Evolutionary conservation across 1,284 basidiomycete genomes (phyloP).

Genomic region (Ustilago nuda): DNA sequence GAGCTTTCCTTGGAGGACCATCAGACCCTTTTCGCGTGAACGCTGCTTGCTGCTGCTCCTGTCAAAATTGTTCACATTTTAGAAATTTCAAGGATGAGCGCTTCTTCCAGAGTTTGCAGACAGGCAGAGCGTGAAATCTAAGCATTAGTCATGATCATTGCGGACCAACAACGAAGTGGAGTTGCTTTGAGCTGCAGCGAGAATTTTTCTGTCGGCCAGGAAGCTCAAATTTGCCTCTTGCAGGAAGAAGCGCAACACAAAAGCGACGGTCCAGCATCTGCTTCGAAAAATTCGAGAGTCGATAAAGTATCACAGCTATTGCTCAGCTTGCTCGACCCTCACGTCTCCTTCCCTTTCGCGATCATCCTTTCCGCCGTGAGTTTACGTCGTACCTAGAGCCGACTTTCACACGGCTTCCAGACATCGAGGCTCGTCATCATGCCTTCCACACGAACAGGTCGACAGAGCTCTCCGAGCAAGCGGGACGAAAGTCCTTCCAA

Average conservation of each 20-base stretch:
- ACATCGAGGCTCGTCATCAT: constrained; percentile 10
- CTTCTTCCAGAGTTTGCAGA: not conserved
- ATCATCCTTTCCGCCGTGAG: not conserved
- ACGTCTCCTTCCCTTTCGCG: not conserved
- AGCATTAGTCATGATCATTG: not conserved
- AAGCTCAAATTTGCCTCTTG: constrained; percentile 6
- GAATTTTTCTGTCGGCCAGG: not conserved
- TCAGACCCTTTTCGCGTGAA: not conserved
- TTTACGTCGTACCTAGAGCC: not conserved
- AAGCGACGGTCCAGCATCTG: constrained; percentile 1
- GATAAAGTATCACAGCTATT: not conserved
- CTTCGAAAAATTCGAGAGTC: constrained; percentile 2
- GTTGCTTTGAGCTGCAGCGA: constrained; percentile 2
- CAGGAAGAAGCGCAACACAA: constrained; percentile 1
- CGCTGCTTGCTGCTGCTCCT: not conserved
- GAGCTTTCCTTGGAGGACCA: not conserved
- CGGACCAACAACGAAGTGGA: not conserved
- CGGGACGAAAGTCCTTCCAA: constrained; percentile 36
- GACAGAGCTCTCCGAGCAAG: constrained; percentile 48
- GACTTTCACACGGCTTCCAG: not conserved
- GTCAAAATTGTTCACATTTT: not conserved
- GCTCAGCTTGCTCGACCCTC: not conserved
- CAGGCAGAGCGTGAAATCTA: not conserved
- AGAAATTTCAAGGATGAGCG: constrained; percentile 18
- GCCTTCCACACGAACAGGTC: constrained; percentile 41